Evolutionary conservation across 139 green algal genomes (phyloP), one percentile per base, ranked within the genome.

Genomic region (Coccomyxa sp.): DNA sequence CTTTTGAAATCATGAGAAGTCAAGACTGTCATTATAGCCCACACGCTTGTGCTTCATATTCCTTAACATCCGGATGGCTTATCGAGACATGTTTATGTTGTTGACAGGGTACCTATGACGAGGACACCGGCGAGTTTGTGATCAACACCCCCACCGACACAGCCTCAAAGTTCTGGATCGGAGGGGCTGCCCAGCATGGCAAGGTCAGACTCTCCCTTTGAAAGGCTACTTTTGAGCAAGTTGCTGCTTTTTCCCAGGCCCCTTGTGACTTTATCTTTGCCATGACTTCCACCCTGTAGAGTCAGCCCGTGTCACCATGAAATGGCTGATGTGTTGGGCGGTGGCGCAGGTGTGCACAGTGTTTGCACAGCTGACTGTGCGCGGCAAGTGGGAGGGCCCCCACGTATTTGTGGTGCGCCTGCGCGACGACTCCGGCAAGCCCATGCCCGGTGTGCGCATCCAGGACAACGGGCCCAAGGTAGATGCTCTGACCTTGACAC

Each of bases 401-500:
- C 95, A 98, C 78, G 95, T 97, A 28, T 98, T 98, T 86, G 86
- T 97, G 59, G 93, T 98, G 59, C 91, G 92, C 84, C 87, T 98
- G 71, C 87, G 95, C 7, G 92, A 98, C 81, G 94, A 95, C 81
- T 21, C 85, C 1, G 79, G 82, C 17, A 31, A 71, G 17, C 45
- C 88, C 16, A 91, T 89, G 67, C 89, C 89, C 45, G 88, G 91
- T 66, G 88, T 97, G 67, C 91, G 92, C 83, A 95, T 95, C 81
- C 71, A 84, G 31, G 93, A 95, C 85, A 91, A 91, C 57, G 92
- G 91, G 11, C 87, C 90, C 85, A 95, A 95, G 88, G 79, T 76
- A 67, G 80, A 76, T n/a, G 66, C 81, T 25, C 21, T 71, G 7
- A 3, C 63, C 21, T 25, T 71, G 63, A 25, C 63, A 9, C 63